A percentile compares a stretch with the other conserved stretches of the same genome.
phyloP scores from a whole-genome alignment of 2,329 filamentous ascomycete genomes.

The Ascochyta koolunga region DNA sequence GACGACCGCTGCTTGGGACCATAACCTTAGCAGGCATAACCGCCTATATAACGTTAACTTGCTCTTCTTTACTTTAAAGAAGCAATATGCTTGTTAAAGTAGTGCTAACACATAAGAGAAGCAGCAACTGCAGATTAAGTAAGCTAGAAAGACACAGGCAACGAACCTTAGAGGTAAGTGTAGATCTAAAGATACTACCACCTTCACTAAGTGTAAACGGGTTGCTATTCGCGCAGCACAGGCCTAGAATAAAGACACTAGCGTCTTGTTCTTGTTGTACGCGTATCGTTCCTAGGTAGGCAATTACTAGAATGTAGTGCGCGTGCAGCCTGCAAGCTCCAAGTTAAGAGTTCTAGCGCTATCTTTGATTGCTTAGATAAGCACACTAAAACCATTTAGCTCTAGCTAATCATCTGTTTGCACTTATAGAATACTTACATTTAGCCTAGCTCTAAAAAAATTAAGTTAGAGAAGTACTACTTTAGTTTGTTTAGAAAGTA shows the following conservation, averaged over 20 bases:
- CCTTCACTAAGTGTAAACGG: not conserved
- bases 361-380: not conserved
- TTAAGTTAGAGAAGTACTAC: no score
- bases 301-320: not conserved
- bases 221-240: not conserved
- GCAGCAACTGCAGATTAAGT: not conserved
- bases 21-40: constrained; percentile 39
- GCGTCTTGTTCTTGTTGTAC: not conserved
- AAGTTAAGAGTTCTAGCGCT: not conserved
- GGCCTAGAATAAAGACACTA: not conserved
- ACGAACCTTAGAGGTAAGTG: not conserved
- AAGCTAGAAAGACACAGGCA: not conserved
- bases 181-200: no score
- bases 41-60: constrained; percentile 16
- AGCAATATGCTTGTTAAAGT: no score
- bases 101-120: not conserved
- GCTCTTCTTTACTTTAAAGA: not conserved
- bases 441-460: not conserved
- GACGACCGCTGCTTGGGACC: constrained; percentile 26
- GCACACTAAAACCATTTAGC: not conserved
- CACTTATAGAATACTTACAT: not conserved
- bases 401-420: not conserved
- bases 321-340: not conserved
- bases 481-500: no score
- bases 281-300: not conserved